phyloP scores from a whole-genome alignment of 73 alveolate genomes.

The Diophrys sp. region DNA sequence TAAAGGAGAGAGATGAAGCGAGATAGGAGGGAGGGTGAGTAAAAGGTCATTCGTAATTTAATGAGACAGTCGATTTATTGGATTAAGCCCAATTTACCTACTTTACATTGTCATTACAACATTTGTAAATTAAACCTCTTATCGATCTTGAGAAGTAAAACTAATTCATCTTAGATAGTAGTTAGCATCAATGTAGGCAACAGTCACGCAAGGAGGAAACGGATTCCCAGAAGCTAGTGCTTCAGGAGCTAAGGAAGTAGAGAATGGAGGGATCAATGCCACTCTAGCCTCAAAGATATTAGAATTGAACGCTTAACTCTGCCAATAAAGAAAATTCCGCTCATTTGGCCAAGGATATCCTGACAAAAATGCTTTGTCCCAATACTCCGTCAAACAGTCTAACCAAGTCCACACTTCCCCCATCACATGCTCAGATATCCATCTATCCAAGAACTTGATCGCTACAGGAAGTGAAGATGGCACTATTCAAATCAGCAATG shows the following conservation, averaged over 20 bases:
- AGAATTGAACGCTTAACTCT: background rate
- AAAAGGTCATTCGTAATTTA: conserved; percentile 19
- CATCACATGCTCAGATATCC: background rate
- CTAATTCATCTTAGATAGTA: too few relatives aligned
- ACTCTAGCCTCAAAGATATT: too few relatives aligned
- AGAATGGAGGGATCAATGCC: background rate
- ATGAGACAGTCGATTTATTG: conserved; percentile 19
- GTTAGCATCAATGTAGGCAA: too few relatives aligned
- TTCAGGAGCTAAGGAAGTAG: conserved; percentile 14
- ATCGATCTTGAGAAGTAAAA: too few relatives aligned
- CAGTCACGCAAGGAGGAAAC: too few relatives aligned
- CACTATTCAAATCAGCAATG: too few relatives aligned
- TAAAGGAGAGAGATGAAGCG: conserved; percentile 80
- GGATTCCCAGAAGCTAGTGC: conserved; percentile 21
- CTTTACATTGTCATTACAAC: background rate
- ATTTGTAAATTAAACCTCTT: too few relatives aligned
- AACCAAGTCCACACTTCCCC: background rate
- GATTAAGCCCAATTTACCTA: conserved; percentile 10
- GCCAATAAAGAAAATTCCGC: background rate
- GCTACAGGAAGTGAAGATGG: background rate
- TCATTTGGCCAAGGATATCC: background rate
- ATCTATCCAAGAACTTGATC: background rate
- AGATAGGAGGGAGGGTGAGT: conserved; percentile 28
- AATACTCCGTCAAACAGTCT: background rate
- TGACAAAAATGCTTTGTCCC: background rate